A percentile compares a stretch with the other conserved stretches of the same genome.
Conservation (phyloP, 768 basidiomycete genomes). For the Kwoniella dendrophila region DNA sequence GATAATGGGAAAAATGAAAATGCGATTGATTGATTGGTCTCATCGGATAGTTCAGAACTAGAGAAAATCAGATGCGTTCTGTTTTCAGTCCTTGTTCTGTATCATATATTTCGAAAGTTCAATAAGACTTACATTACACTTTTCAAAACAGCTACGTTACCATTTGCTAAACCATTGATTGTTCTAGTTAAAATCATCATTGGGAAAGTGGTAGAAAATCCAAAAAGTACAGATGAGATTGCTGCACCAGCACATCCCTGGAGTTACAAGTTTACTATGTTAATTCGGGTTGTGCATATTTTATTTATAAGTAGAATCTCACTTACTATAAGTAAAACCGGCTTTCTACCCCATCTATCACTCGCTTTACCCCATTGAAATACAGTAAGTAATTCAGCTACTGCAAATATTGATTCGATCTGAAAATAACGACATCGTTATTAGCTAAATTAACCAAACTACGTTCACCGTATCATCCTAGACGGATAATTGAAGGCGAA, state of each 20-base stretch:
- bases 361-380: constrained; percentile 45
- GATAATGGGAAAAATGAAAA: constrained; percentile 48
- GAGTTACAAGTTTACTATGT: constrained; percentile 7
- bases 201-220: constrained; percentile 36
- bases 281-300: constrained; percentile 9
- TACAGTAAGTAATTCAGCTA: constrained; percentile 43
- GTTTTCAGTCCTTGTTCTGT: neutral
- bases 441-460: too few species aligned
- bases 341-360: constrained; percentile 43
- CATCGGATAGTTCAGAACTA: constrained; percentile 45
- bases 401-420: constrained; percentile 47
- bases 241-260: constrained; percentile 42
- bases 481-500: neutral
- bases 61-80: neutral
- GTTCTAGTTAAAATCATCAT: constrained; percentile 35
- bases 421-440: constrained; percentile 4
- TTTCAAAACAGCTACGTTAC: constrained; percentile 46
- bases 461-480: too few species aligned
- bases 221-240: constrained; percentile 41
- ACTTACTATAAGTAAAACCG: constrained; percentile 42
- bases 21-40: constrained; percentile 43
- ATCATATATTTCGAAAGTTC: neutral
- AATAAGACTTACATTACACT: constrained; percentile 39
- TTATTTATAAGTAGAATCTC: neutral
- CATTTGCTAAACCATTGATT: constrained; percentile 41